Conservation (phyloP, 345 rosid genomes). For the Citropsis articulata region DNA sequence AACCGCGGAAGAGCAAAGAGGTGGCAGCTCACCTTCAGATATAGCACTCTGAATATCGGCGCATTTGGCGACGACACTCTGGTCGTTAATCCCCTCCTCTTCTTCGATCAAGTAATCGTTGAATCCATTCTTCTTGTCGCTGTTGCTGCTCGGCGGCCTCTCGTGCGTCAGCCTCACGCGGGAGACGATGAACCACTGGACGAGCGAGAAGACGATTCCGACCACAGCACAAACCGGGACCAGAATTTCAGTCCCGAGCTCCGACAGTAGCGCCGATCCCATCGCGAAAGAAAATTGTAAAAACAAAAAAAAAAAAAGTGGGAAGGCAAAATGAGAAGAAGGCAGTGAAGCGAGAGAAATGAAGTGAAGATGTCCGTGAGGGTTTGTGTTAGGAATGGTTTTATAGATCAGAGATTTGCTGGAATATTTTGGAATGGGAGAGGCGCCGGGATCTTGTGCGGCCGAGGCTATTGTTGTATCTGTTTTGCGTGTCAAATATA, state of each 20-base stretch:
- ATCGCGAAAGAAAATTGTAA: neutral
- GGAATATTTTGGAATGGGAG: neutral
- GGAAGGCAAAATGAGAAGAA: too few relatives aligned
- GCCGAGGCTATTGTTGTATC: neutral
- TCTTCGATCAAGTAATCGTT: conserved; percentile 66
- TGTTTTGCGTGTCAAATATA: neutral
- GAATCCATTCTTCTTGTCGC: conserved; percentile 52
- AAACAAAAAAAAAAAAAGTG: neutral
- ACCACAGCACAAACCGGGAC: conserved; percentile 62
- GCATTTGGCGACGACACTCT: conserved; percentile 56
- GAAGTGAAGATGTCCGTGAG: neutral
- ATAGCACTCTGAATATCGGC: conserved; percentile 84
- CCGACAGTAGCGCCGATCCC: conserved; percentile 44
- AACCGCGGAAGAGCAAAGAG: neutral
- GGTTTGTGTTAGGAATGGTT: neutral
- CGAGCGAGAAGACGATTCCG: conserved; percentile 66
- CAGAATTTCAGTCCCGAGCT: conserved; percentile 60
- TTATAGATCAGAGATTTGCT: neutral
- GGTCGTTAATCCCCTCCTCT: conserved; percentile 71
- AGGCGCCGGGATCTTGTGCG: neutral
- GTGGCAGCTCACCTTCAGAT: conserved; percentile 53
- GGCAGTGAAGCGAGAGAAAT: neutral
- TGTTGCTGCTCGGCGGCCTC: conserved; percentile 8
- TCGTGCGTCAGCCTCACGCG: conserved; percentile 47
- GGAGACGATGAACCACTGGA: conserved; percentile 72